Conservation (phyloP, 495 filamentous ascomycete species). For the Astrothelium macrocarpum region DNA sequence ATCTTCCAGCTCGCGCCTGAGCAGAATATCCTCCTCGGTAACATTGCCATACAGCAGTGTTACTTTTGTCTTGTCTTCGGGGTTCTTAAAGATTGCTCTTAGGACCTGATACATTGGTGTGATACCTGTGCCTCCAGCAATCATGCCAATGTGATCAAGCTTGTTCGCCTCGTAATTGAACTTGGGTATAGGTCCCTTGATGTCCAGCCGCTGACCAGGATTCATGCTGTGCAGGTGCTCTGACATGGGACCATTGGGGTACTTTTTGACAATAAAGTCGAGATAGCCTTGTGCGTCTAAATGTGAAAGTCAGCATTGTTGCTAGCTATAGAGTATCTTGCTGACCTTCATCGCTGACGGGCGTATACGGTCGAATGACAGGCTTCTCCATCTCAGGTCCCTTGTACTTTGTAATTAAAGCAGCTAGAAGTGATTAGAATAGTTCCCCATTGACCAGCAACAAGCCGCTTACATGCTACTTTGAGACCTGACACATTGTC, state of each 20-base stretch:
- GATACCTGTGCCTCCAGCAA: constrained; percentile 93
- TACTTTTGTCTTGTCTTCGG: constrained; percentile 91
- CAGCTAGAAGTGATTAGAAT: constrained; percentile 38
- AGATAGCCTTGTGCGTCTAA: constrained; percentile 64
- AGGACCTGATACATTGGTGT: constrained; percentile 88
- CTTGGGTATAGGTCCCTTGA: constrained; percentile 94
- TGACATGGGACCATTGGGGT: constrained; percentile 85
- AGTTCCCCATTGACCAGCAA: not conserved
- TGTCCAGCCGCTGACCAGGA: constrained; percentile 65
- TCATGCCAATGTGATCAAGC: constrained; percentile 83
- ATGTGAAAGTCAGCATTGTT: not conserved
- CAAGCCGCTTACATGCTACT: constrained; percentile 53
- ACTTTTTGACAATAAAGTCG: constrained; percentile 85
- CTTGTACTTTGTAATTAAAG: constrained; percentile 80
- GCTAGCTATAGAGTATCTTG: not conserved
- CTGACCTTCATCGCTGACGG: constrained; percentile 74
- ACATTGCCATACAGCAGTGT: constrained; percentile 89
- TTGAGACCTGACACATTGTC: constrained; percentile 73
- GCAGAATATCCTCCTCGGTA: constrained; percentile 72
- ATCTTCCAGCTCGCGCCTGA: constrained; percentile 70
- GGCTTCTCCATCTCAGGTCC: constrained; percentile 68
- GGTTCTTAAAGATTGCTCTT: constrained; percentile 85
- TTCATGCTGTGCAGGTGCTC: constrained; percentile 75
- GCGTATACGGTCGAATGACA: constrained; percentile 85
- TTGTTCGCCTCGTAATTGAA: constrained; percentile 89